phyloP scores from a whole-genome alignment of 805 yeast genomes.

The Saturnispora hagleri region DNA sequence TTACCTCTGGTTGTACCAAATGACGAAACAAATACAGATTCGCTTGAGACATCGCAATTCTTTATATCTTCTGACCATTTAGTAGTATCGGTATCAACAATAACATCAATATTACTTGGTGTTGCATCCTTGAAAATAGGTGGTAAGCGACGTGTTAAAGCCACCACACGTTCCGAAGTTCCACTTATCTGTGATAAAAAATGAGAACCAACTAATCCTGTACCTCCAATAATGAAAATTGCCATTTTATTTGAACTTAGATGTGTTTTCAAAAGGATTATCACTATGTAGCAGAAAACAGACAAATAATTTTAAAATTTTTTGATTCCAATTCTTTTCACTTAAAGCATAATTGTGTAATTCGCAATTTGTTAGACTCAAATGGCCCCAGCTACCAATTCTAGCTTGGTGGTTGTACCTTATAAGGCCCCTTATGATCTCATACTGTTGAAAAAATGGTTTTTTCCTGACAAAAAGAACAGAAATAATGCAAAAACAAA shows the following conservation, averaged over 20 bases:
- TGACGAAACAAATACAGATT: constrained; percentile 47
- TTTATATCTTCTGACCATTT: constrained; percentile 40
- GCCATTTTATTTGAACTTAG: constrained; percentile 6
- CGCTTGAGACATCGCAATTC: constrained; percentile 22
- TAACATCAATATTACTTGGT: constrained; percentile 22
- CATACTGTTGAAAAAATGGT: constrained; percentile 38
- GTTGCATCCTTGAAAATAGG: constrained; percentile 5
- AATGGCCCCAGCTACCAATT: background rate
- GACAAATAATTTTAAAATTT: background rate
- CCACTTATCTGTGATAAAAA: constrained; percentile 37
- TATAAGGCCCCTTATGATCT: constrained; percentile 37
- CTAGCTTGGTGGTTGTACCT: background rate
- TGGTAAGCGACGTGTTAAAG: constrained; percentile 44
- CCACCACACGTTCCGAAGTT: constrained; percentile 32
- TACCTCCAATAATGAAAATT: constrained; percentile 51
- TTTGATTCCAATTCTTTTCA: background rate
- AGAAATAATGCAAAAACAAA: background rate
- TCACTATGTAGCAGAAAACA: background rate
- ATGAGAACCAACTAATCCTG: constrained; percentile 66
- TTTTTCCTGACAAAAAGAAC: constrained; percentile 28
- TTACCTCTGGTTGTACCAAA: constrained; percentile 67
- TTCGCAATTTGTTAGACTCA: background rate
- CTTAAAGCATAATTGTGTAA: background rate
- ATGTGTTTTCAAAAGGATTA: background rate
- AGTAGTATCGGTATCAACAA: constrained; percentile 37